These are phyloP conservation scores for Oidiodendron maius DNA, from an alignment of 495 filamentous ascomycete species.

Conservation along the genomic window DNA sequence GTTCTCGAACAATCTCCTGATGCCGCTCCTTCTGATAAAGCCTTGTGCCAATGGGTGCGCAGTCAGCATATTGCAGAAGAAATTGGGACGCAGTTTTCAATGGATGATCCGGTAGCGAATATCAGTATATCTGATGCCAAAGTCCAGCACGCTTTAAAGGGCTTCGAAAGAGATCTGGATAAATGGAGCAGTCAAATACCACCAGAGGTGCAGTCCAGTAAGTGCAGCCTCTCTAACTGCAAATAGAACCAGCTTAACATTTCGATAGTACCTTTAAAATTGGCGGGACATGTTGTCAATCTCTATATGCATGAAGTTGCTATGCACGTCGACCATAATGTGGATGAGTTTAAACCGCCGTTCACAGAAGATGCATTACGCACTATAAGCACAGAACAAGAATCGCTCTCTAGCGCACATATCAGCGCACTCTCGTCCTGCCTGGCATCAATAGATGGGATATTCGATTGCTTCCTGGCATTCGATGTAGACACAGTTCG, in stretches of 20 bases:
- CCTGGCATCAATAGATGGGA: slow-evolving; percentile 64
- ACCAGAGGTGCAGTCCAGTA: slow-evolving; percentile 24
- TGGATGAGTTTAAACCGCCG: slow-evolving; percentile 52
- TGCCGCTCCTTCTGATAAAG: slow-evolving; percentile 64
- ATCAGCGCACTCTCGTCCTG: slow-evolving; percentile 68
- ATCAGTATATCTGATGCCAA: slow-evolving; percentile 68
- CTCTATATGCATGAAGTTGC: slow-evolving; percentile 87
- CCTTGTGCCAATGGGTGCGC: slow-evolving; percentile 69
- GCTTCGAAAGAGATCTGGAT: slow-evolving; percentile 70
- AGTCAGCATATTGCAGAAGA: slow-evolving; percentile 79
- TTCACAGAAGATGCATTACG: slow-evolving; percentile 39
- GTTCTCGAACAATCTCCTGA: slow-evolving; percentile 67
- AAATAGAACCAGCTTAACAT: slow-evolving; percentile 7
- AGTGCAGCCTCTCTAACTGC: slow-evolving; percentile 6
- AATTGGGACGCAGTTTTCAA: slow-evolving; percentile 64
- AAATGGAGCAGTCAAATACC: slow-evolving; percentile 45
- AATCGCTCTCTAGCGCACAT: slow-evolving; percentile 53
- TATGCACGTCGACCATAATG: slow-evolving; percentile 64
- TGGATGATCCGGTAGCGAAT: slow-evolving; percentile 62
- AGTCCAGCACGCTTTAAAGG: slow-evolving; percentile 66
- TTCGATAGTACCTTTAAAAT: slow-evolving; percentile 43
- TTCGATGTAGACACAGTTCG: slow-evolving; percentile 58
- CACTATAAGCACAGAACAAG: slow-evolving; percentile 7
- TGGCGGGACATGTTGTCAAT: slow-evolving; percentile 59
- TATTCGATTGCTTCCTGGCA: slow-evolving; percentile 62